A percentile compares a stretch with the other conserved stretches of the same genome.
Conservation (phyloP, 805 yeast species). For the Brettanomyces bruxellensis region DNA sequence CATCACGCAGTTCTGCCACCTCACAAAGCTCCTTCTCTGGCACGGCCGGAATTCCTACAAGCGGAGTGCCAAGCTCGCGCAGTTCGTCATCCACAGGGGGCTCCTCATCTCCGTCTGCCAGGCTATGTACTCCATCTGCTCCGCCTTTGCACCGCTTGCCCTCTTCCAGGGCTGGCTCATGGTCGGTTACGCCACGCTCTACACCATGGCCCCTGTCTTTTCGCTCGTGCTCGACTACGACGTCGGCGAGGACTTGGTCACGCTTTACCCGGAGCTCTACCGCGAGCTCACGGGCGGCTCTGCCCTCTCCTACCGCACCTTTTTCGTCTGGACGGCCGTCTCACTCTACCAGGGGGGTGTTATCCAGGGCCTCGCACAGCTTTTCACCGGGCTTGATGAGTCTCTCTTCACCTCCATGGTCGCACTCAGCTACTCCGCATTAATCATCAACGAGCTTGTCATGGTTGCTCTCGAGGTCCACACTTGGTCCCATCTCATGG, state of each 20-base stretch:
- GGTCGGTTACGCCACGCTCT: slow-evolving; percentile 97
- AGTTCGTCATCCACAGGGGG: slow-evolving; percentile 95
- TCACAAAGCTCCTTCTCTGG: slow-evolving; percentile 85
- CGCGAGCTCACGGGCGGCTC: slow-evolving; percentile 85
- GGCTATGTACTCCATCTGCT: slow-evolving; percentile 81
- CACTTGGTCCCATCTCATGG: slow-evolving; percentile 83
- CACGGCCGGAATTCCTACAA: slow-evolving; percentile 97
- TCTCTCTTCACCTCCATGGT: slow-evolving; percentile 65
- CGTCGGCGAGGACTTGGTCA: slow-evolving; percentile 81
- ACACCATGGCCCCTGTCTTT: slow-evolving; percentile 98
- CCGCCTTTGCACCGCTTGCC: slow-evolving; percentile 88
- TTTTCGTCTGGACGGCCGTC: slow-evolving; percentile 83
- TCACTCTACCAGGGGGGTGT: slow-evolving; percentile 87
- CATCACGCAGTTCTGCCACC: slow-evolving; percentile 80
- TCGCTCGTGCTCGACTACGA: slow-evolving; percentile 87
- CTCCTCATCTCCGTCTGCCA: slow-evolving; percentile 89
- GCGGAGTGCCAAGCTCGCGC: slow-evolving; percentile 89
- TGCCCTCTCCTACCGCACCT: slow-evolving; percentile 77
- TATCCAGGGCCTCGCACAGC: slow-evolving; percentile 76
- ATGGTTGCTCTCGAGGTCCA: slow-evolving; percentile 92
- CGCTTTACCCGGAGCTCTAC: slow-evolving; percentile 88
- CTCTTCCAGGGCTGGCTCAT: slow-evolving; percentile 92
- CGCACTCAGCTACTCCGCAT: slow-evolving; percentile 72
- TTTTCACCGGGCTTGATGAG: slow-evolving; percentile 52
- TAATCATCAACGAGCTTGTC: slow-evolving; percentile 74